Conservation (phyloP, 495 filamentous ascomycete species). For the Cenococcum geophilum region DNA sequence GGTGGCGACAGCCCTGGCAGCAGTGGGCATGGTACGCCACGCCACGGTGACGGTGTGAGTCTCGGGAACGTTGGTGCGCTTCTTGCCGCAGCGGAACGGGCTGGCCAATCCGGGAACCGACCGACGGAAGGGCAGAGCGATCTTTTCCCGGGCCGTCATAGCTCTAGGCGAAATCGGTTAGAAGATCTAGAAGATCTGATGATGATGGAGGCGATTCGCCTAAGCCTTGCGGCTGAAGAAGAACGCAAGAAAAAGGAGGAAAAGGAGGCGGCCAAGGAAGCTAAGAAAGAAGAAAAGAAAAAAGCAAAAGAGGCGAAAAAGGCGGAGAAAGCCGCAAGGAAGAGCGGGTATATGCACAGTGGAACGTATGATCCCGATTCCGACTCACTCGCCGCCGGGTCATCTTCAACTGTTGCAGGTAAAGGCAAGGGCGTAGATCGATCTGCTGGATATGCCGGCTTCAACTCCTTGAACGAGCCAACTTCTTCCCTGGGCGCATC, state of each 20-base stretch:
- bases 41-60: constrained; percentile 17
- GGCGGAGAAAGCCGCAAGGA: constrained; percentile 63
- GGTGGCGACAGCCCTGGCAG: constrained; percentile 36
- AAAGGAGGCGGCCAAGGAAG: constrained; percentile 71
- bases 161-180: constrained; percentile 59
- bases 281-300: constrained; percentile 74
- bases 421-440: constrained; percentile 86
- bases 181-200: constrained; percentile 96
- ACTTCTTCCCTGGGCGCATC: constrained; percentile 33
- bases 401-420: constrained; percentile 33
- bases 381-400: constrained; percentile 4
- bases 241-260: constrained; percentile 76
- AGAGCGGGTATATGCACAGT: constrained; percentile 35
- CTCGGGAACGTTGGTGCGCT: constrained; percentile 22
- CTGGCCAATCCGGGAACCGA: constrained; percentile 15
- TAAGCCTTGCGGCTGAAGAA: constrained; percentile 85
- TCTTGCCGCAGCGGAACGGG: constrained; percentile 25
- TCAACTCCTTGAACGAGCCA: constrained; percentile 35
- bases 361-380: constrained; percentile 11
- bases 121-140: constrained; percentile 41
- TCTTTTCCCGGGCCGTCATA: constrained; percentile 48
- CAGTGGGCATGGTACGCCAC: constrained; percentile 38
- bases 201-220: constrained; percentile 91
- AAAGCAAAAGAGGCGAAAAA: constrained; percentile 72
- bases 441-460: constrained; percentile 28